Evolutionary conservation across 1,139 yeast species (phyloP).

Genomic region (Nematodospora anomalae): DNA sequence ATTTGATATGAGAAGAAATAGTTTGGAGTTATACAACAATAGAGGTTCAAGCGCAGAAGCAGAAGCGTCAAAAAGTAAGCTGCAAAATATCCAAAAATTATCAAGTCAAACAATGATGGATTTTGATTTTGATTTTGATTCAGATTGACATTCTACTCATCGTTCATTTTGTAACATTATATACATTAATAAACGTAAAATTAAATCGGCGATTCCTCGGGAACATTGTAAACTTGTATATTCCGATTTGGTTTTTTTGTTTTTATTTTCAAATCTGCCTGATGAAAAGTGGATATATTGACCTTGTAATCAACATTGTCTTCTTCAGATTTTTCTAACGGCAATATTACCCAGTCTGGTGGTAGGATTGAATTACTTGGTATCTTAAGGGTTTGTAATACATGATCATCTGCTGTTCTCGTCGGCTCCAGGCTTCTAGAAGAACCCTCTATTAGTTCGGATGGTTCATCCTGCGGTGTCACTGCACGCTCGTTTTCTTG

Average conservation of each 20-base stretch:
- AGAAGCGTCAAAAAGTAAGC: constrained; percentile 2
- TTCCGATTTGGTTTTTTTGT: constrained; percentile 10
- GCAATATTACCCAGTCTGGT: constrained; percentile 37
- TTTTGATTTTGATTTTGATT: constrained; percentile 31
- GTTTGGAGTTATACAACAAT: constrained; percentile 12
- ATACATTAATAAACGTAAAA: constrained; percentile 1
- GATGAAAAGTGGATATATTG: constrained; percentile 18
- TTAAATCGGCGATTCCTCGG: constrained; percentile 5
- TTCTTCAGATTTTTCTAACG: constrained; percentile 20
- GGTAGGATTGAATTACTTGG: constrained; percentile 33
- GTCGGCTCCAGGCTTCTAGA: constrained; percentile 6
- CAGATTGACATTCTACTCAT: constrained; percentile 25
- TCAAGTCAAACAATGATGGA: constrained; percentile 10
- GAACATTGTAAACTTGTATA: constrained; percentile 10
- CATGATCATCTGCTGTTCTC: neutral
- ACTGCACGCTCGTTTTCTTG: constrained; percentile 2
- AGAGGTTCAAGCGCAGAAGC: constrained; percentile 11
- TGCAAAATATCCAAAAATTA: neutral
- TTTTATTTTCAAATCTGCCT: constrained; percentile 19
- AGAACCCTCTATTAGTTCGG: constrained; percentile 4
- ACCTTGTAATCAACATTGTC: constrained; percentile 20
- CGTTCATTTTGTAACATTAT: neutral
- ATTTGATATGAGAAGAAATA: constrained; percentile 14
- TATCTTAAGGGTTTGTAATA: constrained; percentile 9
- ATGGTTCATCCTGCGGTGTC: neutral